phyloP scores from a whole-genome alignment of 495 filamentous ascomycete species.

The Penicillium flavigenum region DNA sequence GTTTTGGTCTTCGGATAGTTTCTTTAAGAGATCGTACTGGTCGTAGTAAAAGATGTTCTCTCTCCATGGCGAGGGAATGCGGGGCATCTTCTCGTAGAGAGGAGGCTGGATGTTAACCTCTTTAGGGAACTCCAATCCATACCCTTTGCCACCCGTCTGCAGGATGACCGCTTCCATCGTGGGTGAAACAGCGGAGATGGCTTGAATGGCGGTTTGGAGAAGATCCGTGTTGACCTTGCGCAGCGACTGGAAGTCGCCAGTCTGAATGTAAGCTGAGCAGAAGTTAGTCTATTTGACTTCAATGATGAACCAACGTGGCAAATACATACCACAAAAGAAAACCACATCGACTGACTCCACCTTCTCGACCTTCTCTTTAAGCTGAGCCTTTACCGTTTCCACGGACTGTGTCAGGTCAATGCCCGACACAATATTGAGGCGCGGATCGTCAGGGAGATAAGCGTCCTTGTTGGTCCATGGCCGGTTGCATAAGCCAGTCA shows the following conservation, averaged over 20 bases:
- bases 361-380: slow-evolving; percentile 10
- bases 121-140: slow-evolving; percentile 40
- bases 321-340: too few relatives aligned
- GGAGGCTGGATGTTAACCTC: slow-evolving; percentile 33
- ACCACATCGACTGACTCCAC: background rate
- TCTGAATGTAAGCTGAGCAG: too few relatives aligned
- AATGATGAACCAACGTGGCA: too few relatives aligned
- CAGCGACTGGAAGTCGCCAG: too few relatives aligned
- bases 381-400: slow-evolving; percentile 18
- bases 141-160: slow-evolving; percentile 44
- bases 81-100: slow-evolving; percentile 34
- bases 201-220: slow-evolving; percentile 4
- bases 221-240: too few relatives aligned
- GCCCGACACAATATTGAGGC: slow-evolving; percentile 14
- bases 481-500: slow-evolving; percentile 32
- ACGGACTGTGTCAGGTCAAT: slow-evolving; percentile 23
- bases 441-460: slow-evolving; percentile 2
- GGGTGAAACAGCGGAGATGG: slow-evolving; percentile 25
- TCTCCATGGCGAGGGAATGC: slow-evolving; percentile 40
- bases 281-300: too few relatives aligned
- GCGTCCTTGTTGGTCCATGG: slow-evolving; percentile 9
- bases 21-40: slow-evolving; percentile 40
- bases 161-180: slow-evolving; percentile 33
- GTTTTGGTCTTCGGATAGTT: slow-evolving; percentile 28
- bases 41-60: slow-evolving; percentile 47